Evolutionary conservation across 495 filamentous ascomycete species (phyloP).

Genomic region (Hypoxylon perforatum): DNA sequence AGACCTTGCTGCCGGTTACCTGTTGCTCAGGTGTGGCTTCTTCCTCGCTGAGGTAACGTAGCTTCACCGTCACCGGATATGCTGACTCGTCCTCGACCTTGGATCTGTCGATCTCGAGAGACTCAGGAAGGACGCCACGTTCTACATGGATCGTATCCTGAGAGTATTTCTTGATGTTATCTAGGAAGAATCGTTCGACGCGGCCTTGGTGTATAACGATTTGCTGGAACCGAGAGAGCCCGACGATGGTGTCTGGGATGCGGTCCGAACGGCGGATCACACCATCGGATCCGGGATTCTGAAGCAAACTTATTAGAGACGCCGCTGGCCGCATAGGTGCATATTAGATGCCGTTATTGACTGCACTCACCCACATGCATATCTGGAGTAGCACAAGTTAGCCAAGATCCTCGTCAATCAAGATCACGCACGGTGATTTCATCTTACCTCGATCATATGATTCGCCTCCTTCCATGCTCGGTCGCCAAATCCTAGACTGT

Average conservation of each 20-base stretch:
- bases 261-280: constrained; percentile 63
- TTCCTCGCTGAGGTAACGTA: constrained; percentile 59
- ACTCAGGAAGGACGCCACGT: constrained; percentile 59
- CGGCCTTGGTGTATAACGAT: constrained; percentile 66
- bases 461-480: constrained; percentile 69
- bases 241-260: constrained; percentile 63
- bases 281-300: constrained; percentile 62
- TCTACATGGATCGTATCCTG: constrained; percentile 59
- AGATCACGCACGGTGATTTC: not conserved
- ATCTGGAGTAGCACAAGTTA: constrained; percentile 49
- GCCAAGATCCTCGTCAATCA: constrained; percentile 2
- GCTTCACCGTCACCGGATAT: constrained; percentile 65
- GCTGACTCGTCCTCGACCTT: constrained; percentile 55
- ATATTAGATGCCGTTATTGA: not conserved
- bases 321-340: not conserved
- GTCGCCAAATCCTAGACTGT: constrained; percentile 73
- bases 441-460: constrained; percentile 56
- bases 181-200: constrained; percentile 67
- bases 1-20: constrained; percentile 42
- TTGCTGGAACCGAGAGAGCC: constrained; percentile 64
- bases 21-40: constrained; percentile 58
- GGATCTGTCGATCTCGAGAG: constrained; percentile 56
- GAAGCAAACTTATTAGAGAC: constrained; percentile 42
- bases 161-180: constrained; percentile 60
- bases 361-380: constrained; percentile 40